Conservation (phyloP, 192 early-diverging fungal genomes). For the Backusella macrospora region DNA sequence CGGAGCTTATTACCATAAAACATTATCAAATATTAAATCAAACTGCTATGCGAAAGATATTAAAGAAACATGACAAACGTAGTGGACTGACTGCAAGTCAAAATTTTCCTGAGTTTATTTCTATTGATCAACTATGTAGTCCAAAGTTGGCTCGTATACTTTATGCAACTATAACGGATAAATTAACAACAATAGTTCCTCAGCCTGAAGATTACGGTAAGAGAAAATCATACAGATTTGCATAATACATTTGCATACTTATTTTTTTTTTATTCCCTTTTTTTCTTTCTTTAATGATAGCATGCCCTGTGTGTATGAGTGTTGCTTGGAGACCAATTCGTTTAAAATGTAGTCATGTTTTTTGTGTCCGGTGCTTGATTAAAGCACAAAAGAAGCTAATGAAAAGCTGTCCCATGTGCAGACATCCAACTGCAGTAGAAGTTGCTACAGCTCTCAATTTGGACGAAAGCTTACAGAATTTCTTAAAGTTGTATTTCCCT, state of each 20-base stretch:
- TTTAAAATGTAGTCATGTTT: constrained; percentile 74
- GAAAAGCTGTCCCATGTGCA: constrained; percentile 78
- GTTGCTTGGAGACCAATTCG: constrained; percentile 81
- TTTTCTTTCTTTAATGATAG: not conserved
- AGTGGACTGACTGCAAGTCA: constrained; percentile 59
- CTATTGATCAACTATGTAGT: constrained; percentile 54
- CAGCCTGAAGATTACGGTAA: constrained; percentile 78
- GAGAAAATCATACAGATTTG: constrained; percentile 3
- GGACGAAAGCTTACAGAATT: constrained; percentile 69
- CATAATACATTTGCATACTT: not conserved
- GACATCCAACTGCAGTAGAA: constrained; percentile 60
- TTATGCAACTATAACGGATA: constrained; percentile 62
- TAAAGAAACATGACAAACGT: constrained; percentile 92
- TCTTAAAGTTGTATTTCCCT: constrained; percentile 78
- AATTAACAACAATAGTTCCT: constrained; percentile 72
- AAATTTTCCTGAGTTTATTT: constrained; percentile 54
- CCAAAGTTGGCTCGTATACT: constrained; percentile 64
- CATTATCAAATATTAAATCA: constrained; percentile 81
- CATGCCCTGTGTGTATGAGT: constrained; percentile 80
- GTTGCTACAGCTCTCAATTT: constrained; percentile 62
- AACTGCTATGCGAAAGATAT: constrained; percentile 78
- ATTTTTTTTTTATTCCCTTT: not conserved
- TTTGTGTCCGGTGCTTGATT: constrained; percentile 80
- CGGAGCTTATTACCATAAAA: constrained; percentile 73
- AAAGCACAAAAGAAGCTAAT: constrained; percentile 69